These are phyloP conservation scores for Didymella segeticola DNA, from an alignment of 2,329 filamentous ascomycete species.

Conservation along the genomic window DNA sequence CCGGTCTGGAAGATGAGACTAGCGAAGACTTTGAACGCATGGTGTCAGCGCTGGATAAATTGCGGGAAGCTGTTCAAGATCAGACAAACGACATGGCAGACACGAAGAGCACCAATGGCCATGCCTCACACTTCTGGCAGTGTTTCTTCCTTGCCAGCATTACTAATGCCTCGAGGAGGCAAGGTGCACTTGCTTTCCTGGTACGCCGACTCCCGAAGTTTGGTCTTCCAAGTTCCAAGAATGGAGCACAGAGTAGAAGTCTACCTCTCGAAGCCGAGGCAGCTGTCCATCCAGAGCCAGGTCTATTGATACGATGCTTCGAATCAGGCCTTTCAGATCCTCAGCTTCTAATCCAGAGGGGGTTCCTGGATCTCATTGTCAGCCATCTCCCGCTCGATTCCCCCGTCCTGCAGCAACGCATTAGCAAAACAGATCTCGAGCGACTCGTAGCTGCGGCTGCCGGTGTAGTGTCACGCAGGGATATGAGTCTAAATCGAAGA, in stretches of 20 bases:
- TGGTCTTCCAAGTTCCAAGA: conserved; percentile 45
- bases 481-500: conserved; percentile 95
- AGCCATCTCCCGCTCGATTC: conserved; percentile 88
- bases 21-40: conserved; percentile 96
- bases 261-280: conserved; percentile 64
- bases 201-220: conserved; percentile 78
- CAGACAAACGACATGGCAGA: conserved; percentile 57
- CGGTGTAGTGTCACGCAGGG: conserved; percentile 85
- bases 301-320: conserved; percentile 88
- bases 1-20: conserved; percentile 92
- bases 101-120: conserved; percentile 46
- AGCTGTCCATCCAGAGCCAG: conserved; percentile 89
- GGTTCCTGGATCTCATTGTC: conserved; percentile 91
- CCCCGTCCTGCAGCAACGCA: conserved; percentile 75
- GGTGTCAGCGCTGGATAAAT: conserved; percentile 75
- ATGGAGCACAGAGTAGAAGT: conserved; percentile 10
- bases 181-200: conserved; percentile 88
- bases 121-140: conserved; percentile 96
- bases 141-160: conserved; percentile 94
- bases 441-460: conserved; percentile 81
- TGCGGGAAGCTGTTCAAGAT: conserved; percentile 71
- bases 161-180: conserved; percentile 82
- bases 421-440: conserved; percentile 78
- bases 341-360: conserved; percentile 89
- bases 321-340: conserved; percentile 86